phyloP scores from a whole-genome alignment of 495 filamentous ascomycete species.

The Tuber magnatum region DNA sequence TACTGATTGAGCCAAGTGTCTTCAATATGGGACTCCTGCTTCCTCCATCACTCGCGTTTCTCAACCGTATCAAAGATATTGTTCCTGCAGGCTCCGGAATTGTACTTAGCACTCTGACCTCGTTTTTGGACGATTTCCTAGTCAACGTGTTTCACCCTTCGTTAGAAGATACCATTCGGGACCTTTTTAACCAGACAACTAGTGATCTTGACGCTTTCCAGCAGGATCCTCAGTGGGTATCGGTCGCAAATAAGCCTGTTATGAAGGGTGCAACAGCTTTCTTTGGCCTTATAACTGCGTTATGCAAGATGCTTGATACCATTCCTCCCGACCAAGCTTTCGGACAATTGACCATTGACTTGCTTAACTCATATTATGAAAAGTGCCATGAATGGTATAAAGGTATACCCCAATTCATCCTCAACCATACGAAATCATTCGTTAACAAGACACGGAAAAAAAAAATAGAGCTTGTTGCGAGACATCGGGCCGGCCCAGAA shows the following conservation, averaged over 20 bases:
- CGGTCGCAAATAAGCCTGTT: conserved; percentile 69
- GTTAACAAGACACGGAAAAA: neutral
- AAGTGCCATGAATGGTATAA: conserved; percentile 88
- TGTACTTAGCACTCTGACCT: conserved; percentile 76
- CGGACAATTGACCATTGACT: conserved; percentile 76
- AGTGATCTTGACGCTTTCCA: conserved; percentile 81
- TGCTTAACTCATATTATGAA: conserved; percentile 85
- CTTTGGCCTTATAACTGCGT: conserved; percentile 74
- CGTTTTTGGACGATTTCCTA: conserved; percentile 95
- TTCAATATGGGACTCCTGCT: conserved; percentile 96
- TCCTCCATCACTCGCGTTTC: conserved; percentile 86
- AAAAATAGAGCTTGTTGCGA: conserved; percentile 36
- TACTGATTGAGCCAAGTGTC: conserved; percentile 88
- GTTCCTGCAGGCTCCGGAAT: conserved; percentile 80
- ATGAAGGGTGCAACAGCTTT: conserved; percentile 91
- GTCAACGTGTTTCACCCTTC: conserved; percentile 97
- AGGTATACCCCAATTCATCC: conserved; percentile 42
- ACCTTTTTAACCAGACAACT: conserved; percentile 74
- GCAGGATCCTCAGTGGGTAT: conserved; percentile 72
- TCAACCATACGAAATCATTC: neutral
- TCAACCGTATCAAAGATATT: conserved; percentile 83
- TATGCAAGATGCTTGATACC: conserved; percentile 89
- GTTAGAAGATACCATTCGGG: conserved; percentile 86
- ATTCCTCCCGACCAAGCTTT: conserved; percentile 97
- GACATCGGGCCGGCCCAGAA: conserved; percentile 26